A percentile compares a stretch with the other conserved stretches of the same genome.
These are phyloP conservation scores for Coprinopsis cinerea DNA, from an alignment of 768 basidiomycete genomes.

Conservation along the genomic window DNA sequence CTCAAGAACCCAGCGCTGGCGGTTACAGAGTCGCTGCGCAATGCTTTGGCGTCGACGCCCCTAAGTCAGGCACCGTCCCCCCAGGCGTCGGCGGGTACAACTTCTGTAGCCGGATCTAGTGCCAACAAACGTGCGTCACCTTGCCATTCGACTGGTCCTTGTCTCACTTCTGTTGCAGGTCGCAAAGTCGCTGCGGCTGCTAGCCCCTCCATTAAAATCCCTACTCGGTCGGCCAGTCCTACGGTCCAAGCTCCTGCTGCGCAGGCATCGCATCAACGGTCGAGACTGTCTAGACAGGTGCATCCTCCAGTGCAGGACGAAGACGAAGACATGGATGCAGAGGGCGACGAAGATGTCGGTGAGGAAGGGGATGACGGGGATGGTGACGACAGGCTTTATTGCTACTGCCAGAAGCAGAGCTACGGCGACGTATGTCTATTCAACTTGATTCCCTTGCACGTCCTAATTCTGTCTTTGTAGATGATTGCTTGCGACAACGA, in stretches of 20 bases:
- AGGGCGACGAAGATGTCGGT: slow-evolving; percentile 3
- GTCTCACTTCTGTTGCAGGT: slow-evolving; percentile 17
- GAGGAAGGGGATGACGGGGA: slow-evolving; percentile 30
- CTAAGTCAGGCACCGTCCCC: slow-evolving; percentile 9
- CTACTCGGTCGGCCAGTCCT: slow-evolving; percentile 33
- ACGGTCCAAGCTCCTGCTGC: slow-evolving; percentile 23
- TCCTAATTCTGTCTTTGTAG: slow-evolving; percentile 20
- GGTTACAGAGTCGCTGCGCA: slow-evolving; percentile 40
- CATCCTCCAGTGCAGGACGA: slow-evolving; percentile 37
- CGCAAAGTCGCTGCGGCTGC: slow-evolving; percentile 27
- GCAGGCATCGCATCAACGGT: slow-evolving; percentile 32
- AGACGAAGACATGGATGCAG: slow-evolving; percentile 30
- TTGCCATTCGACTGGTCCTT: neutral
- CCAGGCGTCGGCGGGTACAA: neutral
- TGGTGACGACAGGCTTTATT: slow-evolving; percentile 44
- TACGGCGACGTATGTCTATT: slow-evolving; percentile 40
- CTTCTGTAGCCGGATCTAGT: neutral
- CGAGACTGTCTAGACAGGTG: slow-evolving; percentile 43
- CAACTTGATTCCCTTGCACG: neutral
- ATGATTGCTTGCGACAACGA: slow-evolving; percentile 76
- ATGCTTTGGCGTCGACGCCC: slow-evolving; percentile 28
- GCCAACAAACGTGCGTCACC: slow-evolving; percentile 9
- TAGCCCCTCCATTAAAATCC: slow-evolving; percentile 35
- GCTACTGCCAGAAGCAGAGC: slow-evolving; percentile 46
- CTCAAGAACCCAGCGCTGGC: slow-evolving; percentile 31